These are phyloP conservation scores for Hyaloscypha variabilis DNA, from an alignment of 495 filamentous ascomycete species.

Conservation along the genomic window DNA sequence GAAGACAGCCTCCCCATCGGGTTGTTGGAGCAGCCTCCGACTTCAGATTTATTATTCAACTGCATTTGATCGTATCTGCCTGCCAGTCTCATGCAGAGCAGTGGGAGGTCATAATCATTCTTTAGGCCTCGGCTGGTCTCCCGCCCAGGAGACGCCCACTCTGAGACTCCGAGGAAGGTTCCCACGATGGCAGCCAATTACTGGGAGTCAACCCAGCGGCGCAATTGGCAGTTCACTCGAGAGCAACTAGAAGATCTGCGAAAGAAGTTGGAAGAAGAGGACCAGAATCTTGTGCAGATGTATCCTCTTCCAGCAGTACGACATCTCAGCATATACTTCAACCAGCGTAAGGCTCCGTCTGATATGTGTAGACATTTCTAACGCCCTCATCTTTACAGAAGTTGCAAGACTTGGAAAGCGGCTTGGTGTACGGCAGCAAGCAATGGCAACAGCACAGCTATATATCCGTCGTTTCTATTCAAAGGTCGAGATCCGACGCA, in stretches of 20 bases:
- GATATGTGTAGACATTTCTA: neutral
- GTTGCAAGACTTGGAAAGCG: conserved; percentile 78
- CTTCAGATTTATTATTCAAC: neutral
- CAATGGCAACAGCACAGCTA: conserved; percentile 90
- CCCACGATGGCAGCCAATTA: conserved; percentile 90
- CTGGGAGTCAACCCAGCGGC: conserved; percentile 92
- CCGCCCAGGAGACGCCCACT: too few relatives aligned
- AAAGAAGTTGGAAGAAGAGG: conserved; percentile 70
- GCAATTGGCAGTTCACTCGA: conserved; percentile 87
- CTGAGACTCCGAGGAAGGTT: neutral
- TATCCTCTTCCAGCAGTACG: conserved; percentile 81
- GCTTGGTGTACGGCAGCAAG: conserved; percentile 84
- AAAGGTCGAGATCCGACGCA: conserved; percentile 86
- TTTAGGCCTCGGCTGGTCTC: neutral
- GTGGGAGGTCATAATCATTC: neutral
- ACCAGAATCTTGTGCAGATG: conserved; percentile 69
- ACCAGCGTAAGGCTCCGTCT: conserved; percentile 67
- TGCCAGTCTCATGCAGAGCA: neutral
- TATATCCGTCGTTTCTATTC: conserved; percentile 94
- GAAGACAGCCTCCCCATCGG: neutral
- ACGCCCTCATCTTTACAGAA: conserved; percentile 50
- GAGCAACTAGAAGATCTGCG: conserved; percentile 74
- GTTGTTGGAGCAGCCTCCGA: neutral
- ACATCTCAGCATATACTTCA: conserved; percentile 89
- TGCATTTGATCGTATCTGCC: neutral